phyloP scores from a whole-genome alignment of 805 yeast species.

The Ogataea ramenticola region DNA sequence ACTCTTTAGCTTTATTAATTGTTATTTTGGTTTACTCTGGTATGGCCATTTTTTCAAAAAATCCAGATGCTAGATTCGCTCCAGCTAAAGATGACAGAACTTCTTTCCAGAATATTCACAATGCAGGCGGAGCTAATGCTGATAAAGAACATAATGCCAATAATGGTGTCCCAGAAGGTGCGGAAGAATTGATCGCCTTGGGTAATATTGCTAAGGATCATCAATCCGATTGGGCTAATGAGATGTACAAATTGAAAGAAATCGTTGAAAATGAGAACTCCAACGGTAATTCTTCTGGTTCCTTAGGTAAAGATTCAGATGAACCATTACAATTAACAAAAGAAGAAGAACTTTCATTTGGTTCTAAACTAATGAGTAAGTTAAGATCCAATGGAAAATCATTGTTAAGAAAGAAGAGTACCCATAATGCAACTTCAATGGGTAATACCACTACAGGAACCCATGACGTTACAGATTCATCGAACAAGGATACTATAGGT shows the following conservation, averaged over 20 bases:
- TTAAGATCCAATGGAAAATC: constrained; percentile 36
- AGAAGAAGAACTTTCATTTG: constrained; percentile 27
- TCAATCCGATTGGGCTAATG: constrained; percentile 64
- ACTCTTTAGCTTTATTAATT: constrained; percentile 65
- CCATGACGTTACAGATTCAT: not conserved
- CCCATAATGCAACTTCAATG: not conserved
- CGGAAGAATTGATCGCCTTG: constrained; percentile 57
- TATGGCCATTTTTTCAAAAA: constrained; percentile 64
- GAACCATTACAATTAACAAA: constrained; percentile 24
- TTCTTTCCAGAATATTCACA: constrained; percentile 55
- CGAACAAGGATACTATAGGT: not conserved
- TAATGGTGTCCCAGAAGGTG: constrained; percentile 22
- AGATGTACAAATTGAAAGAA: constrained; percentile 45
- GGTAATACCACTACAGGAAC: not conserved
- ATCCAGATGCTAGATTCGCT: constrained; percentile 83
- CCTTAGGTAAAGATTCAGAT: constrained; percentile 14
- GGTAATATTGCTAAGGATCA: constrained; percentile 83
- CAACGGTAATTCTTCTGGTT: constrained; percentile 6
- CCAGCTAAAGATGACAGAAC: constrained; percentile 91
- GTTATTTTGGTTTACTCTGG: constrained; percentile 59
- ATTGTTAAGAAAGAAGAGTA: not conserved
- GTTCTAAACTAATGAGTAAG: constrained; percentile 36
- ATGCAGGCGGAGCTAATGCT: not conserved
- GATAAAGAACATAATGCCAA: constrained; percentile 11
- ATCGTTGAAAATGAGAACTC: constrained; percentile 21